Evolutionary conservation across 2,329 filamentous ascomycete genomes (phyloP), one percentile per base, ranked within the genome.

Genomic region (Cercospora nicotianae): DNA sequence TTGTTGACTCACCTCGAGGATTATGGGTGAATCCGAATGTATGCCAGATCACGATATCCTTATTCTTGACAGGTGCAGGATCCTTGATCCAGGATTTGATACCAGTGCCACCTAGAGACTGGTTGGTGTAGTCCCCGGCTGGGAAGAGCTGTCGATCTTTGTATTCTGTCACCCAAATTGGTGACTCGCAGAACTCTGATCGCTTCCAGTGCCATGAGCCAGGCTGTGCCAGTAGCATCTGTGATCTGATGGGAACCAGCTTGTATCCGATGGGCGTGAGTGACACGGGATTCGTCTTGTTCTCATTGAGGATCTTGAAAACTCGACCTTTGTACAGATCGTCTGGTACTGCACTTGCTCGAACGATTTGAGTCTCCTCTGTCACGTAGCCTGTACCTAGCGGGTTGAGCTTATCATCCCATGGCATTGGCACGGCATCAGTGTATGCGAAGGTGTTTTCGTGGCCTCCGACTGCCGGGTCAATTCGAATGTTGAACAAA

Each of bases 401-500:
- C 0, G 86, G 86, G 72, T 89, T 89, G 65, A 82, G 77, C 63
- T 83, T 81, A 45, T 78, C 80, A 77, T 53, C 31, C 28, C 66
- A 83, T 2, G 87, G 86, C 82, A 91, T 87, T 0, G 89, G 79
- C 64, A 87, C 84, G 0, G 85, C 83, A 72, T 89, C 79, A n/a
- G 84, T 79, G 73, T 89, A 82, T 60, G 82, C 77, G n/a, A 83
- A 72, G 28, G 81, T 77, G 76, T 84, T 82, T 61, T 78, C 64
- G 72, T 79, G 75, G 66, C 83, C 80, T 68, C 85, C 81, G 66
- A 84, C 76, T 72, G 79, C 77, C 23, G 83, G 78, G 77, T 86
- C 79, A 67, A 86, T 72, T 64, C 84, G 79, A 69, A 85, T 74
- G 70, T 80, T 77, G 81, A 93, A 92, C 76, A 93, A 90, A 78